These are phyloP conservation scores for Diaporthe citrichinensis DNA, from an alignment of 2,329 filamentous ascomycete genomes.

Conservation along the genomic window DNA sequence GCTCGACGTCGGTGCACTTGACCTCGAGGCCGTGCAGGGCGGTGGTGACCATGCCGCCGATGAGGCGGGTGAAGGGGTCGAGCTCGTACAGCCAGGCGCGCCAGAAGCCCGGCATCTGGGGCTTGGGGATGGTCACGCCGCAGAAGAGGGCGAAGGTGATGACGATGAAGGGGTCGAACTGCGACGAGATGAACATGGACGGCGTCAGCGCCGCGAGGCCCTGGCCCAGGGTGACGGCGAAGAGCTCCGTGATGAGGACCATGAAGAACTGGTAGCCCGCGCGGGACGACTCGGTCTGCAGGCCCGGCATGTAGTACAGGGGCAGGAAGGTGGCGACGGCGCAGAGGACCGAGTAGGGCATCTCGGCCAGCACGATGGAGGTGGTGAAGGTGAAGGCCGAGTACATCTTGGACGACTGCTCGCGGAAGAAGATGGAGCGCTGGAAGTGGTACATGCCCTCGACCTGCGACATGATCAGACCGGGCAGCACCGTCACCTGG, in stretches of 20 bases:
- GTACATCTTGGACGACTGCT: slow-evolving; percentile 90
- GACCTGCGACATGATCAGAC: slow-evolving; percentile 86
- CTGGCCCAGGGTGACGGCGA: slow-evolving; percentile 85
- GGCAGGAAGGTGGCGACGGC: slow-evolving; percentile 86
- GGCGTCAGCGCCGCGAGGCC: slow-evolving; percentile 83
- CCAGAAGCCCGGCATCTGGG: slow-evolving; percentile 85
- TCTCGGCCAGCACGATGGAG: slow-evolving; percentile 84
- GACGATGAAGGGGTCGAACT: slow-evolving; percentile 86
- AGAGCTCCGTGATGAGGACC: slow-evolving; percentile 85
- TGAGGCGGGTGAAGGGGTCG: slow-evolving; percentile 85
- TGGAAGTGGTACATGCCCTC: slow-evolving; percentile 87
- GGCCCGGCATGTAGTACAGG: slow-evolving; percentile 86
- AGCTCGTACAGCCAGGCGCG: slow-evolving; percentile 85
- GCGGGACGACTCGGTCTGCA: slow-evolving; percentile 72
- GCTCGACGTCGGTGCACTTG: slow-evolving; percentile 71
- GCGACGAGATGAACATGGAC: slow-evolving; percentile 81
- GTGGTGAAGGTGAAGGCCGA: slow-evolving; percentile 82
- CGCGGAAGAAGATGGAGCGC: slow-evolving; percentile 87
- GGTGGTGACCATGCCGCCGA: slow-evolving; percentile 84
- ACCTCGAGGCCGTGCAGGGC: slow-evolving; percentile 79
- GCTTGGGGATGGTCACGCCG: slow-evolving; percentile 84
- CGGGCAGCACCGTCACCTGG: slow-evolving; percentile 87
- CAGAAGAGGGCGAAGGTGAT: slow-evolving; percentile 90
- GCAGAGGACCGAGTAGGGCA: slow-evolving; percentile 87
- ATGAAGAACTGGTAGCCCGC: slow-evolving; percentile 92